Evolutionary conservation across 2,329 filamentous ascomycete genomes (phyloP).

Genomic region (Lizonia empirigonia): DNA sequence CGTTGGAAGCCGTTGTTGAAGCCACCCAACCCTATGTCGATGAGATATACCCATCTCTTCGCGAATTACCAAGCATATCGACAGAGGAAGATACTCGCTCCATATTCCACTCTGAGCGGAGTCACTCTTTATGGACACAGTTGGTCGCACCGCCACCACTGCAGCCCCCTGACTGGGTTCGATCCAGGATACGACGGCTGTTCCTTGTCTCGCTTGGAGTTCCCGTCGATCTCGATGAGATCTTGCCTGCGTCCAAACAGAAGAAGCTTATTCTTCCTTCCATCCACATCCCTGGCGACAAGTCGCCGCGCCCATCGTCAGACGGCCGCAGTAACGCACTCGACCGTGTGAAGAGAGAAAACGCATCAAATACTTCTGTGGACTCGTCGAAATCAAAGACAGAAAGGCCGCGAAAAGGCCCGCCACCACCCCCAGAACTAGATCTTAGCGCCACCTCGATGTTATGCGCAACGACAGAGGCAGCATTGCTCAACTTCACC

Average conservation of each 20-base stretch:
- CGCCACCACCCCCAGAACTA: conserved; percentile 72
- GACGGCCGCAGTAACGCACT: conserved; percentile 48
- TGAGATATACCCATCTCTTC: conserved; percentile 58
- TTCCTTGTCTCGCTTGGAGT: conserved; percentile 96
- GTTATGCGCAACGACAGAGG: conserved; percentile 81
- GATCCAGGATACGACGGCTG: conserved; percentile 88
- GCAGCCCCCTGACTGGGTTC: conserved; percentile 96
- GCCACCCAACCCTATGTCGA: conserved; percentile 70
- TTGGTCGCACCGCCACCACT: conserved; percentile 92
- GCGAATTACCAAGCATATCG: conserved; percentile 53
- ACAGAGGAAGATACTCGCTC: conserved; percentile 36
- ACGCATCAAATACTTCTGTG: conserved; percentile 47
- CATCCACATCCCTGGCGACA: conserved; percentile 55
- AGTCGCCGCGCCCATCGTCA: conserved; percentile 46
- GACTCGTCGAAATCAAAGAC: conserved; percentile 44
- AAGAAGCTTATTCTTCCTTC: conserved; percentile 96
- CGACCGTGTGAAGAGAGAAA: conserved; percentile 48
- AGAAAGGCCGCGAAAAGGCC: conserved; percentile 59
- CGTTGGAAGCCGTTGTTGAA: conserved; percentile 63
- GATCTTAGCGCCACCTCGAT: conserved; percentile 80
- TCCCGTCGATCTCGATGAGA: conserved; percentile 95
- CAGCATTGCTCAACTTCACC: conserved; percentile 79
- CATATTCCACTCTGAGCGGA: conserved; percentile 76
- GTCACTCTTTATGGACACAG: conserved; percentile 93
- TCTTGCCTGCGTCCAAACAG: conserved; percentile 94